Evolutionary conservation across 208 protist species (phyloP), one percentile per base, ranked within the genome.

Genomic region (Trypanosoma mega): DNA sequence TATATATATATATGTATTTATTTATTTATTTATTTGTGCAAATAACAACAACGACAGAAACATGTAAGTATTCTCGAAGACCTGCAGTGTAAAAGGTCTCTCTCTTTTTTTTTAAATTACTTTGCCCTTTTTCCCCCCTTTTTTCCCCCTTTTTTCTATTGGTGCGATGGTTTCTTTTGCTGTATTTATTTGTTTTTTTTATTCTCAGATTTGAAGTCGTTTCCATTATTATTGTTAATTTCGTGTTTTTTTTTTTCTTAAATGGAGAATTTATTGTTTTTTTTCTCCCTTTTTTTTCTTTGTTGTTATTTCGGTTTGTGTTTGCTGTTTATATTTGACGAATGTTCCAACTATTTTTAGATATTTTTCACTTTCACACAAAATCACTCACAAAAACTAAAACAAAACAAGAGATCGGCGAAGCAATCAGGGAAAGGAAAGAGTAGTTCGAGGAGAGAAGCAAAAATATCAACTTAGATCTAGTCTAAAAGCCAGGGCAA

Each of bases 381-480:
- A n/a, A n/a, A n/a, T n/a, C n/a, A n/a, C n/a, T n/a, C n/a, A n/a
- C n/a, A n/a, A n/a, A n/a, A n/a, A n/a, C n/a, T n/a, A n/a, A n/a
- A n/a, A n/a, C n/a, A n/a, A 20, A 3, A 44, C 16, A 51, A 53
- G 3, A 39, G 52, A 52, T 20, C 20, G 55, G 33, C 11, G 47
- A 62, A 23, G 7, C 21, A 7, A 18, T 23, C 16, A 61, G n/a
- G 24, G 14, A 4, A 4, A 37, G 20, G 1, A 27, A 27, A 1
- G 14, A 23, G 12, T 26, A 37, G 4, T 54, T 39, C 26, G 4
- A 54, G 5, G 34, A 59, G 18, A 50, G 31, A 59, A 59, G 23
- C 6, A 59, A 59, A 41, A 59, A 37, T 26, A 20, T n/a, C n/a
- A 47, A 26, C 23, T 4, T 20, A 47, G 43, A 20, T 68, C 18